phyloP scores from a whole-genome alignment of 768 basidiomycete genomes.

The Tulasnella sp. region DNA sequence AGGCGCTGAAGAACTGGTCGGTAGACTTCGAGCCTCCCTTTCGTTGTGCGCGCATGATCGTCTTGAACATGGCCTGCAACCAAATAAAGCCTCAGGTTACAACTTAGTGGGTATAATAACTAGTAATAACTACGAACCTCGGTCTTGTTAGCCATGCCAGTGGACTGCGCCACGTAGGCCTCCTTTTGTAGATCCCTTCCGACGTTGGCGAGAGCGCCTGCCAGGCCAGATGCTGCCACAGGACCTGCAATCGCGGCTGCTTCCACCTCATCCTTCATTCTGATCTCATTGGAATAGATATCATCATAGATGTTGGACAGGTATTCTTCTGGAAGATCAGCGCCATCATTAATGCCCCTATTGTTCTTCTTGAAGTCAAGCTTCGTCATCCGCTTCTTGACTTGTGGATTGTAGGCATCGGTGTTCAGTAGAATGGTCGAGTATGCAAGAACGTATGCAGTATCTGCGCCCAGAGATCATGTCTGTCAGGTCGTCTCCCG shows the following conservation, averaged over 20 bases:
- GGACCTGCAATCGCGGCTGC: constrained; percentile 33
- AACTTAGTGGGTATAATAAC: background rate
- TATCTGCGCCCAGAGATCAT: constrained; percentile 41
- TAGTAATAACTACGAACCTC: constrained; percentile 46
- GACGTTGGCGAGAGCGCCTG: constrained; percentile 74
- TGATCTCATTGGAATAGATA: constrained; percentile 83
- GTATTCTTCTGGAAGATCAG: constrained; percentile 79
- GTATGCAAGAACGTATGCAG: constrained; percentile 90
- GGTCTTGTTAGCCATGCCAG: constrained; percentile 93
- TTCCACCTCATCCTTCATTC: constrained; percentile 97
- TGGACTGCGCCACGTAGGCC: constrained; percentile 89
- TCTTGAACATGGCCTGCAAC: constrained; percentile 74
- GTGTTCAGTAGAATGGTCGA: constrained; percentile 95
- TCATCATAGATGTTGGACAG: constrained; percentile 77
- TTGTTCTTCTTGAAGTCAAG: constrained; percentile 89
- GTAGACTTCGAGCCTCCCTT: constrained; percentile 58
- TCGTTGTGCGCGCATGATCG: constrained; percentile 86
- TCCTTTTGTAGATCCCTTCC: constrained; percentile 93
- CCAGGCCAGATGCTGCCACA: constrained; percentile 50
- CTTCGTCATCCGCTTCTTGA: constrained; percentile 92
- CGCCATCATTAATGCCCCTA: constrained; percentile 87
- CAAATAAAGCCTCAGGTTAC: background rate
- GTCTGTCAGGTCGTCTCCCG: background rate
- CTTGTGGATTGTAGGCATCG: constrained; percentile 89
- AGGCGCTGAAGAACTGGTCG: constrained; percentile 94